phyloP scores from a whole-genome alignment of 2,329 filamentous ascomycete species.

The Clarireedia monteithiana region DNA sequence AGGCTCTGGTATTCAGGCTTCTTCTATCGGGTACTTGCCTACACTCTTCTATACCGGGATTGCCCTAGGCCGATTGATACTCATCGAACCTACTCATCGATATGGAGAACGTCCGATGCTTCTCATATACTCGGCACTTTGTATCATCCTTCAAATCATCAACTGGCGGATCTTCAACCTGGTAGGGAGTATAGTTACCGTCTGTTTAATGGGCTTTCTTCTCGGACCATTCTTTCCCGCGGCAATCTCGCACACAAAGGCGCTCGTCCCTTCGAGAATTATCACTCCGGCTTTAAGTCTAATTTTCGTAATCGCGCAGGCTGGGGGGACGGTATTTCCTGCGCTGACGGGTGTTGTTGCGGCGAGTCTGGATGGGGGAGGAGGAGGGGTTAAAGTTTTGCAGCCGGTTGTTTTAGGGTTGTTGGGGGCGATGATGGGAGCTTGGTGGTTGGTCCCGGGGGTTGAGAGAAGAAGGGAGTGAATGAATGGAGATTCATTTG shows the following conservation, averaged over 20 bases:
- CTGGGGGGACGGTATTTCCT: constrained; percentile 48
- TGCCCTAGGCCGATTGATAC: constrained; percentile 46
- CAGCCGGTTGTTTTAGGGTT: constrained; percentile 45
- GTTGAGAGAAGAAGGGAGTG: neutral
- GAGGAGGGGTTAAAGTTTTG: constrained; percentile 38
- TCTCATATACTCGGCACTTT: constrained; percentile 43
- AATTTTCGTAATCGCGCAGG: constrained; percentile 50
- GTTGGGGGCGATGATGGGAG: constrained; percentile 37
- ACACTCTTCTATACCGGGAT: constrained; percentile 52
- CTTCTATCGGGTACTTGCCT: constrained; percentile 50
- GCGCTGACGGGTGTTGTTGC: constrained; percentile 47
- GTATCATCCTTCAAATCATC: constrained; percentile 46
- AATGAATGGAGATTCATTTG: neutral
- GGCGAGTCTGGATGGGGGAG: constrained; percentile 11
- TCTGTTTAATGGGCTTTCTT: constrained; percentile 49
- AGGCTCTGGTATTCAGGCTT: neutral
- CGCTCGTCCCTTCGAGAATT: neutral
- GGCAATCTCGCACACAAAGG: constrained; percentile 26
- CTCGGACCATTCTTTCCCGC: constrained; percentile 51
- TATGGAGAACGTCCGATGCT: constrained; percentile 52
- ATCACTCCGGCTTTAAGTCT: constrained; percentile 29
- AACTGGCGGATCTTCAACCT: constrained; percentile 49
- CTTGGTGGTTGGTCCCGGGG: constrained; percentile 37
- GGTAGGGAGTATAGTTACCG: constrained; percentile 43
- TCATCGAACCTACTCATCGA: constrained; percentile 51